Conservation (phyloP, 441 rosid species). For the Mallotus japonicus region DNA sequence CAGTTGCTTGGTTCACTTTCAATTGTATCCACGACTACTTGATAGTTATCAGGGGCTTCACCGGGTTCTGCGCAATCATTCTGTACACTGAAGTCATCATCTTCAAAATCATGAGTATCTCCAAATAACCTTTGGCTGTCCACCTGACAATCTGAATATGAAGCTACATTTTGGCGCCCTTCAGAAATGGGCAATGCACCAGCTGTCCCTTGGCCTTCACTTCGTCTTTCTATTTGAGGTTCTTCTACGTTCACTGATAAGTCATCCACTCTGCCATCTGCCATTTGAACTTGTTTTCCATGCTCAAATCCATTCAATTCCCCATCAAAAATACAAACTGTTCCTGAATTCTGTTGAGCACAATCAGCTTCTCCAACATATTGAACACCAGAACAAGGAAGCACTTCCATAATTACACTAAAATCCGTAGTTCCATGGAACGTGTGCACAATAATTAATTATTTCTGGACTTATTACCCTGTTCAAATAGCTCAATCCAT, state of each 20-base stretch:
- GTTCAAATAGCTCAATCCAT: constrained; percentile 25
- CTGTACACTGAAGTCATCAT: constrained; percentile 43
- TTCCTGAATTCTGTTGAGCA: constrained; percentile 39
- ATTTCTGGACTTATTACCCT: constrained; percentile 29
- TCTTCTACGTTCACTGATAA: constrained; percentile 37
- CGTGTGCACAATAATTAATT: constrained; percentile 25
- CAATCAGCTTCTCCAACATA: constrained; percentile 45
- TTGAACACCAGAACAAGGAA: constrained; percentile 54
- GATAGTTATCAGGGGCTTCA: constrained; percentile 45
- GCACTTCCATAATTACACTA: constrained; percentile 53
- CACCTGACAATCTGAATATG: constrained; percentile 41
- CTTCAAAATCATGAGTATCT: constrained; percentile 52
- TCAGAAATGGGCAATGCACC: constrained; percentile 39
- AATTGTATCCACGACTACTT: constrained; percentile 44
- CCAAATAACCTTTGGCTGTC: constrained; percentile 45
- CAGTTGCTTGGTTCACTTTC: constrained; percentile 49
- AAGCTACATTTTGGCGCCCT: constrained; percentile 38
- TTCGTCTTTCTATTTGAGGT: constrained; percentile 31
- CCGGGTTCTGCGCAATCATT: constrained; percentile 37
- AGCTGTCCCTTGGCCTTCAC: constrained; percentile 33
- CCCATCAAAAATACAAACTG: constrained; percentile 27
- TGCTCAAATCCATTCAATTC: constrained; percentile 35
- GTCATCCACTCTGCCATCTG: constrained; percentile 37
- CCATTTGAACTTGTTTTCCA: constrained; percentile 39
- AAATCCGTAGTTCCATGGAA: constrained; percentile 28